Conservation (phyloP, 805 yeast genomes). For the Myxozyma mucilagina region DNA sequence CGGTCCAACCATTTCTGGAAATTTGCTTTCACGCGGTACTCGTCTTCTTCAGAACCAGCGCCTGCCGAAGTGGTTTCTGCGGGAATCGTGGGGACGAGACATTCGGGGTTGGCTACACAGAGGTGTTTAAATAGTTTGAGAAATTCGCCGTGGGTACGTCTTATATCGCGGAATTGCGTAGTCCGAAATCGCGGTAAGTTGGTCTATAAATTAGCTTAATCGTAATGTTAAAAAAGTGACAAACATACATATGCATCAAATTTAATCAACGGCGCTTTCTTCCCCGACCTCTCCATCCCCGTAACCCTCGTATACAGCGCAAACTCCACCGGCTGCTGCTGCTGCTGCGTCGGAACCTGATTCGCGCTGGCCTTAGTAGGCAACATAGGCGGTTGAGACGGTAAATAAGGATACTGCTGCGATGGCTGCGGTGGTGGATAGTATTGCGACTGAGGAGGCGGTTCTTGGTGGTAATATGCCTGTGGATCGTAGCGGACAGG, state of each 20-base stretch:
- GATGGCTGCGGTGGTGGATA: slow-evolving; percentile 14
- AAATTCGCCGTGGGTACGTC: slow-evolving; percentile 80
- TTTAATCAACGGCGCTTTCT: slow-evolving; percentile 75
- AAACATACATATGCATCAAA: slow-evolving; percentile 55
- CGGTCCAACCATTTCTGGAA: slow-evolving; percentile 88
- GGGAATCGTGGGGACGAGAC: slow-evolving; percentile 90
- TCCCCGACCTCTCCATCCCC: slow-evolving; percentile 69
- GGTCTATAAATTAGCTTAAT: slow-evolving; percentile 44
- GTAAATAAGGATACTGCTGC: slow-evolving; percentile 12
- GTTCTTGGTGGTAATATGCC: slow-evolving; percentile 17
- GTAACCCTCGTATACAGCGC: slow-evolving; percentile 51
- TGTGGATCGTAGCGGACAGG: slow-evolving; percentile 11
- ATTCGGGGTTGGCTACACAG: slow-evolving; percentile 81
- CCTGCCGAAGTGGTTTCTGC: slow-evolving; percentile 74
- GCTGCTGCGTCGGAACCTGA: background rate
- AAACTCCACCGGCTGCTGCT: slow-evolving; percentile 36
- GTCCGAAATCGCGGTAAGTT: slow-evolving; percentile 79
- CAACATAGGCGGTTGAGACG: background rate
- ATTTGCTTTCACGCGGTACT: slow-evolving; percentile 52
- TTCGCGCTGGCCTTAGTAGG: slow-evolving; percentile 7
- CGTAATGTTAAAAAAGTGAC: no score
- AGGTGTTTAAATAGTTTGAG: slow-evolving; percentile 73
- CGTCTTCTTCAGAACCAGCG: slow-evolving; percentile 79
- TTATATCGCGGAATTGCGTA: slow-evolving; percentile 63
- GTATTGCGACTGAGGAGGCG: slow-evolving; percentile 5